Evolutionary conservation across 768 basidiomycete genomes (phyloP), one percentile per base, ranked within the genome.

Genomic region (Pisolithus orientalis): DNA sequence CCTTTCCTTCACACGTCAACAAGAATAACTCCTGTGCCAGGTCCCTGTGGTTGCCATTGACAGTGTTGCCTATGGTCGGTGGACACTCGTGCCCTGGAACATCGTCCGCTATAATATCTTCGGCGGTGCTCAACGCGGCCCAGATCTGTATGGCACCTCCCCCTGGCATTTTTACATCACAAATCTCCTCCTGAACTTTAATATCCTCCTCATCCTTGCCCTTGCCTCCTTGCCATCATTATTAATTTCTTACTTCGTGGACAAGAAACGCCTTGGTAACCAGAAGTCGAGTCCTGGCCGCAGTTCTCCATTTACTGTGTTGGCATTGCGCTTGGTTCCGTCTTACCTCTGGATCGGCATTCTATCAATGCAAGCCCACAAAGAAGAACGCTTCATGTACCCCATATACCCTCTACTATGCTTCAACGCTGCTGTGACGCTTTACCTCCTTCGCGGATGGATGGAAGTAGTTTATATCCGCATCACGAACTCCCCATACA

Each of bases 311-410:
- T 93, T 86, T 61, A 85, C 80, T 1, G 66, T 91, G 43, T 71
- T 98, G 44, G 79, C 77, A 4, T 66, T 95, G 50, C 79, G 94
- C 37, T 74, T 98, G n/a, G 67, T 78, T n/a, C 93, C 93, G 0
- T 74, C 95, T 55, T 97, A 98, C 70, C 57, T 97, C n/a, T 98
- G 96, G 95, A 61, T 85, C 44, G 79, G 69, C 1, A 85, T 96
- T 55, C 71, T 99, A 58, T 83, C 82, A 4, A 59, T 75, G 3
- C 95, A 98, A 70, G 73, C 87, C 1, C 96, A 99, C 70, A 99
- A 99, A 71, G 96, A 99, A 69, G 96, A 99, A 65, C 79, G 96
- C n/a, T 99, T 99, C 73, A 88, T 97, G 84, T 98, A 85, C 68
- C 95, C 96, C 1, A 86, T 82, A 2, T 98, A 95, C 65, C 89